Evolutionary conservation across 139 green algal genomes (phyloP), one percentile per base, ranked within the genome.

Genomic region (Tetratostichococcus sp.): DNA sequence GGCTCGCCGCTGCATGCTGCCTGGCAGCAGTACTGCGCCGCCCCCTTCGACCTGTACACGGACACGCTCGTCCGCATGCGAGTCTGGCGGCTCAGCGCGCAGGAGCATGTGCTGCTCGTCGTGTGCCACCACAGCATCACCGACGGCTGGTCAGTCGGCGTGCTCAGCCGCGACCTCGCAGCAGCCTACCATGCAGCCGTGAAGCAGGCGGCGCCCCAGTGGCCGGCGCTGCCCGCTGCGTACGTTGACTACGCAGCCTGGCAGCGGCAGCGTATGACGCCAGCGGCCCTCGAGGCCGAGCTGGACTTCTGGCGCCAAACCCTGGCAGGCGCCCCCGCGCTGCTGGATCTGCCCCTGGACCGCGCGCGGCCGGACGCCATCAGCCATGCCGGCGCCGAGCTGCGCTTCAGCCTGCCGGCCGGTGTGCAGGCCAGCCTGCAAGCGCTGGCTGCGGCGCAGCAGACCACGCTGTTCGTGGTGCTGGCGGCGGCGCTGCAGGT

Each of bases 111-210:
- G 30, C 57, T 81, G 25, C 21, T 67, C 22, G 31, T 81, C 8
- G 31, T 31, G 16, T 26, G 43, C 31, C 76, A 81, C 43, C 76
- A 81, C 70, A 65, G 65, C 58, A 59, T 71, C 43, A 58, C 26
- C 0, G 76, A 81, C 39, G 76, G 62, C 32, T 76, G 69, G 76
- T 73, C 50, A 17, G 31, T 67, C 5, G 34, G 58, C n/a, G 1
- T 81, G 6, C 25, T 81, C 23, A 30, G 30, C 19, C 67, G 71
- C 17, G 67, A 81, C 1, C 62, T 81, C 30, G 28, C 32, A 25
- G 42, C 31, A 8, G 58, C 74, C 31, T 76, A 77, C 34, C 1
- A 19, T 66, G 31, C 21, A 26, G 43, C 26, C 25, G 23, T 75
- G 11, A 33, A 35, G 19, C 8, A 58, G 35, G 0, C 5, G 31